Base-by-base conservation (phyloP, 345 rosid genomes). In the Populus pruinosa region DNA sequence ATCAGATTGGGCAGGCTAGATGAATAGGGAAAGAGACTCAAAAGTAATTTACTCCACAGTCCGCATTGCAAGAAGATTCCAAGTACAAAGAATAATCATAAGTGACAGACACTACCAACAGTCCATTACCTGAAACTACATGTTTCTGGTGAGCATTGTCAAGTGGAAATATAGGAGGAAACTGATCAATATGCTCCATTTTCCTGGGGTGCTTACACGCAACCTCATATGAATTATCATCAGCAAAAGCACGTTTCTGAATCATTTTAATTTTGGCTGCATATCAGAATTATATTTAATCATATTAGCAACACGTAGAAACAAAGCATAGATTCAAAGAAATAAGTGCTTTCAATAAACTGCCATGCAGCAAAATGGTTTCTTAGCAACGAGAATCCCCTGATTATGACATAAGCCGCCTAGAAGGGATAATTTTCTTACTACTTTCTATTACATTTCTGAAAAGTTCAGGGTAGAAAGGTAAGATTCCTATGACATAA, bases 211-310 rank as follows among this genome's bases (percentile, higher is more conserved):
- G 87, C 90, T 89, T 91, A 77, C 64, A 77, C 21, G 89, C 69
- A 41, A 80, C 69, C 74, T 83, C 86, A 31, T 81, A 80, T 23
- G 82, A 81, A 56, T 82, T 86, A 74, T 85, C 91, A 68, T 86
- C 88, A 66, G 50, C 55, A 47, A 82, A 85, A 75, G 91, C 75
- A 36, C 94, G 85, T 72, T 91, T 89, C 71, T 84, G 84, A 74
- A 85, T 81, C 94, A 91, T 79, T 39, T 59, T 90, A 29, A 20
- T 25, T 18, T 72, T 27, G 36, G n/a, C 78, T 80, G 67, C 71
- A 80, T 38, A 31, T 79, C 33, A 25, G 10, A 39, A 9, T 17
- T 27, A 41, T 21, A 20, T 68, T 39, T 31, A 33, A 41, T 49
- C 75, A 9, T n/a, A 11, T 59, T n/a, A 59, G 29, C 5, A 10